Base-by-base conservation (phyloP, 768 basidiomycete species). In the Suillus plorans region DNA sequence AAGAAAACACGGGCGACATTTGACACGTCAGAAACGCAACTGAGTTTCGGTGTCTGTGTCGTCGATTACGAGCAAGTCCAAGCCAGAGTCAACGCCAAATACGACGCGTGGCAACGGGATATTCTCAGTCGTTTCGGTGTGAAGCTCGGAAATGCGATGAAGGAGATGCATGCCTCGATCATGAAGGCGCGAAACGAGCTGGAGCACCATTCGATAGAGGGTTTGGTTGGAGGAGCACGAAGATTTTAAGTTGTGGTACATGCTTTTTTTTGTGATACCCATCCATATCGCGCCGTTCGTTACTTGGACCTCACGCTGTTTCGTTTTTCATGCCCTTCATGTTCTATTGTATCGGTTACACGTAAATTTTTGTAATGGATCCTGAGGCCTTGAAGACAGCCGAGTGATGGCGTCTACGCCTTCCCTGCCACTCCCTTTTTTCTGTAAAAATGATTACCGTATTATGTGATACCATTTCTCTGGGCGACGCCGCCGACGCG, bases 61-160 rank as follows among this genome's bases (percentile, higher is more conserved):
- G 90, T 99, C 71, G 94, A 98, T 77, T 99, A 98, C 77, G 97
- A 99, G 76, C 96, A 97, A 76, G 97, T 98, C 34, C 97, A 99
- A 78, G 86, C 93, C 53, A 86, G 96, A 69, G 97, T 99, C 72
- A 98, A 98, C 76, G 94, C 96, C 65, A 99, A 98, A 80, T 99
- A 99, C 75, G 97, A 99, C 74, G 82, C 94, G 22, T 99, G 97
- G 97, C 97, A 99, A 81, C 84, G 91, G 66, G 97, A 99, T 70
- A 94, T 99, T 66, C 81, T 98, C 69, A 89, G 88, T 67, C 84
- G 95, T 56, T 99, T 98, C 72, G 97, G 97, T 4, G 85, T 86
- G 66, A 98, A 97, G 81, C 84, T 99, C 63, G 94, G 95, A 5
- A 90, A 90, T 66, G 90, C 90, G 62, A 98, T 99, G 95, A 96